These are phyloP conservation scores for Fonsecaea pedrosoi DNA, from an alignment of 2,329 filamentous ascomycete species.

Conservation along the genomic window DNA sequence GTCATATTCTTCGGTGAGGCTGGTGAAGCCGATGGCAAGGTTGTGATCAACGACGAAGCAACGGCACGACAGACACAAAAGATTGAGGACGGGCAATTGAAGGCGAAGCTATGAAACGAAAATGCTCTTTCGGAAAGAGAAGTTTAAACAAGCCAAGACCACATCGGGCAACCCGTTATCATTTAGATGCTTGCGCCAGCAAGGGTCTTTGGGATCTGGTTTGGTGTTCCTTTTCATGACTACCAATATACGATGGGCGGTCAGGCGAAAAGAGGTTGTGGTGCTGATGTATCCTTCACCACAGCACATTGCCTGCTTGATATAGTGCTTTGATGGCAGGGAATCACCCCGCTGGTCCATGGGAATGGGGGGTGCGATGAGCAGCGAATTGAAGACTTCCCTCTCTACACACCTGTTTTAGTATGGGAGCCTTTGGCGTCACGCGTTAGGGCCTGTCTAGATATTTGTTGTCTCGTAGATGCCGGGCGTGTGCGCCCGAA, in stretches of 20 bases:
- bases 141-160: background rate
- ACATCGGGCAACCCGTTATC: background rate
- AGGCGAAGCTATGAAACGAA: slow-evolving; percentile 55
- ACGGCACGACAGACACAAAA: slow-evolving; percentile 64
- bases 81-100: slow-evolving; percentile 40
- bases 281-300: background rate
- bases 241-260: background rate
- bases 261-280: background rate
- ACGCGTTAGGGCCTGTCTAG: too few species aligned
- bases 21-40: slow-evolving; percentile 71
- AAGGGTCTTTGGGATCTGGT: background rate
- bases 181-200: background rate
- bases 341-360: background rate
- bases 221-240: background rate
- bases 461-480: too few species aligned
- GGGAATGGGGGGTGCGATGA: background rate
- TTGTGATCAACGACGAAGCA: slow-evolving; percentile 85
- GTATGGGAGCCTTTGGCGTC: background rate
- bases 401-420: background rate
- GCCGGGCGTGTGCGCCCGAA: too few species aligned
- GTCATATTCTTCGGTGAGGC: slow-evolving; percentile 97
- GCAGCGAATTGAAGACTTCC: background rate
- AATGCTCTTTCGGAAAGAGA: background rate
- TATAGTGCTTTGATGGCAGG: background rate
- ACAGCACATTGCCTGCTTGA: background rate